Base-by-base conservation (phyloP, 2,329 filamentous ascomycete genomes). In the Shiraia sp. region DNA sequence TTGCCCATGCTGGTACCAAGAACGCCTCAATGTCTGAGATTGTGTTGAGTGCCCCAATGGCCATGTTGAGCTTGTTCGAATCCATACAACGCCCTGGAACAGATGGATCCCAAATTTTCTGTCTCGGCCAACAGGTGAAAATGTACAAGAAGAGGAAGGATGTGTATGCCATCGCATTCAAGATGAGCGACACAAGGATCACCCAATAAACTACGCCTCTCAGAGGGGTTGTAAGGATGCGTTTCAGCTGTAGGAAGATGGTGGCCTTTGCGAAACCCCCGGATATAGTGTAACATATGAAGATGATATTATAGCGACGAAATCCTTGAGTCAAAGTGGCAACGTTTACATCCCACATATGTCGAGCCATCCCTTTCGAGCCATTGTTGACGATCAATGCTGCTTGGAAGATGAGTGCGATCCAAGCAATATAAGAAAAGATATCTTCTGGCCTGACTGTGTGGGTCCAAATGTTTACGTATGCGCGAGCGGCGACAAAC, bases 21-120 rank as follows among this genome's bases (percentile, higher is more conserved):
- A 55, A 49, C 4, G 53, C 51, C 33, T 57, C 46, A 6, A 55
- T 14, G 24, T 57, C 53, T 3, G 32, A 32, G 17, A 49, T 17
- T 7, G 39, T 26, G 29, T 51, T 50, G 23, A 54, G 12, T 6
- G 19, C 29, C 2, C 43, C 50, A n/a, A 43, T 44, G 2, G 45
- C 48, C 15, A 51, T 42, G 31, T 42, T 42, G 2, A 44, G 19
- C 7, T 12, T 30, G 4, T 38, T 42, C 13, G 33, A 46, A 23
- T 49, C 40, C 15, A 53, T 32, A 22, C 47, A 53, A 1, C 25
- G 13, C 9, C 50, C 47, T 8, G 26, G 14, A 2, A 47, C 19
- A 25, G n/a, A 40, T 2, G 37, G 38, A 25, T 50, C 29, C 26
- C 26, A 39, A 10, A 46, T 41, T 15, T 40, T 47, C 22, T 42